Evolutionary conservation across 352 stramenopile genomes (phyloP), one percentile per base, ranked within the genome.

Genomic region (Phytophthora idaei): DNA sequence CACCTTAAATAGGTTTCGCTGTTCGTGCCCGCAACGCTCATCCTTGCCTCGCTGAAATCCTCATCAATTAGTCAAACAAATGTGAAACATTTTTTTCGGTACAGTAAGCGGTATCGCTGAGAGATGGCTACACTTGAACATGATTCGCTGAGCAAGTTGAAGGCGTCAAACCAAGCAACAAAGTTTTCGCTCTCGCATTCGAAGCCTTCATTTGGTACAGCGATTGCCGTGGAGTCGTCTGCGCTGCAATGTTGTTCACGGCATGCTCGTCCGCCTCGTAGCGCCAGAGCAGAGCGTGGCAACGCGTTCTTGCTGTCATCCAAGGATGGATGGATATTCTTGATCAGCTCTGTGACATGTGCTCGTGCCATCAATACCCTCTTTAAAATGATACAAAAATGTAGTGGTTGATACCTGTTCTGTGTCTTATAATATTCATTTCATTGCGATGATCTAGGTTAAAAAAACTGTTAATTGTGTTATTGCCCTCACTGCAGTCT

Each of bases 131-230:
- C 55, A 34, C 10, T 61, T 37, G 32, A 5, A 28, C 55, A 28
- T 51, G 56, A 62, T 62, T 62, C 31, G 44, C 21, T 28, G 7
- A 25, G 12, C 42, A 63, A 47, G 56, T 63, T 63, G 45, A 57
- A 64, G 46, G 5, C 31, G 27, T n/a, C 15, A 17, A 41, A 53
- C 46, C 46, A 41, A 53, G 17, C 25, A 53, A 10, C 36, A 42
- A 42, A 42, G 10, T 15, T 42, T 21, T 21, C 21, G 21, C 21
- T 21, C 21, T 21, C 21, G 21, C 21, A 21, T 21, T 21, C 21
- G 21, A 21, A 21, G 21, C 21, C 21, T 21, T 21, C 21, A 21
- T 21, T 21, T 21, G 21, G 21, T 21, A 21, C 21, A 21, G 21
- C 21, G 21, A 21, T 21, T 21, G 21, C 29, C 29, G 29, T 34